Evolutionary conservation across 1,139 yeast species (phyloP), one percentile per base, ranked within the genome.

Genomic region (Lodderomyces pseudojiufengensis): DNA sequence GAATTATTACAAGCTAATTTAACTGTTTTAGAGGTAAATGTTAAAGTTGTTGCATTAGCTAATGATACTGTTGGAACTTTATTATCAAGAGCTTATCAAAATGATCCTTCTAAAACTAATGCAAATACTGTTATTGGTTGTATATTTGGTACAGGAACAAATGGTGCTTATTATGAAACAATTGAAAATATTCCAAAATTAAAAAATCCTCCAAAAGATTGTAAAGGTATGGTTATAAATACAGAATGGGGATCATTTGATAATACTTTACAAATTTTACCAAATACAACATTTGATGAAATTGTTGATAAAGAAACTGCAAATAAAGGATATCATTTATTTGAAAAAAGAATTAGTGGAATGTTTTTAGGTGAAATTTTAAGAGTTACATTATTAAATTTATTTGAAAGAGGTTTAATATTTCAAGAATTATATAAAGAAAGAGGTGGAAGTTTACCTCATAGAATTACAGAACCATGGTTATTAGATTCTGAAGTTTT

Each of bases 161-260:
- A 90, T 57, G 97, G 97, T 42, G 95, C 96, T 9, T 90, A 90
- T 61, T 71, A 77, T 53, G 97, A 90, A 59, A 70, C 76, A 39
- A 57, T 86, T 39, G 79, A 74, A 30, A 73, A 80, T 35, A 84
- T 92, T 47, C 75, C 74, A 39, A 90, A 90, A 61, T 68, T 88
- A 42, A 70, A 72, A 21, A 56, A 63, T 9, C 49, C 65, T 5
- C 70, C 68, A 15, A 61, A 67, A 28, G 78, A 75, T 22, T 74
- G 76, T 42, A 65, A 69, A 2, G 81, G 85, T 42, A 90, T 90
- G 97, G 84, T 87, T 40, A 73, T 90, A 52, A 90, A 90, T 65
- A 88, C 96, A 29, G 97, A 90, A 63, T 90, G 97, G 96, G 97
- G 97, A 43, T 85, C 95, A 29, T 90, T 88, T 54, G 97, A 90